phyloP scores from a whole-genome alignment of 2,329 filamentous ascomycete genomes.

The Fusarium heterosporum region DNA sequence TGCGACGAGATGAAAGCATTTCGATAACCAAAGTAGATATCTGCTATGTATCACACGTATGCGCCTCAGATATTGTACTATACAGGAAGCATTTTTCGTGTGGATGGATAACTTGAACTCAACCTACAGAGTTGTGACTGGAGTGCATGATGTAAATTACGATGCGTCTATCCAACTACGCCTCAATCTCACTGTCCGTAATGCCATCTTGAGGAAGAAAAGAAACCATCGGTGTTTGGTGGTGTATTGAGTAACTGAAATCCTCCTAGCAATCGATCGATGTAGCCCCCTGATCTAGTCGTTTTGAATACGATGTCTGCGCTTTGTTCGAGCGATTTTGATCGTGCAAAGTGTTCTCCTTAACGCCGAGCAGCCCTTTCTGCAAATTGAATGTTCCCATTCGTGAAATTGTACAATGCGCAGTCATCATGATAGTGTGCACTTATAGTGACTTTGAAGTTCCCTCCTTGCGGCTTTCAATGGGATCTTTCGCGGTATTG shows the following conservation, averaged over 20 bases:
- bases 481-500: slow-evolving; percentile 67
- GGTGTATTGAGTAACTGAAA: slow-evolving; percentile 10
- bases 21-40: neutral
- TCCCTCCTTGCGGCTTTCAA: slow-evolving; percentile 23
- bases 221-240: neutral
- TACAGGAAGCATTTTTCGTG: neutral
- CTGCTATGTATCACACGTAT: neutral
- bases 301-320: neutral
- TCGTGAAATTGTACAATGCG: slow-evolving; percentile 31
- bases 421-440: slow-evolving; percentile 10
- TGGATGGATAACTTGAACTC: neutral
- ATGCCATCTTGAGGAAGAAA: neutral
- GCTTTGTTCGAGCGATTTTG: neutral
- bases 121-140: neutral
- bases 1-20: neutral
- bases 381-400: slow-evolving; percentile 22
- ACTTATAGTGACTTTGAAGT: slow-evolving; percentile 34
- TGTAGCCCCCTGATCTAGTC: slow-evolving; percentile 5
- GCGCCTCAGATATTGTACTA: neutral
- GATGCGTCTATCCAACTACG: neutral
- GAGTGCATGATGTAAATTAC: neutral
- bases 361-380: slow-evolving; percentile 35
- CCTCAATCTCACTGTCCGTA: neutral
- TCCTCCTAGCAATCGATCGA: slow-evolving; percentile 1
- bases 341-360: slow-evolving; percentile 32